phyloP scores from a whole-genome alignment of 768 basidiomycete genomes.

The Tephrocybe sp. region DNA sequence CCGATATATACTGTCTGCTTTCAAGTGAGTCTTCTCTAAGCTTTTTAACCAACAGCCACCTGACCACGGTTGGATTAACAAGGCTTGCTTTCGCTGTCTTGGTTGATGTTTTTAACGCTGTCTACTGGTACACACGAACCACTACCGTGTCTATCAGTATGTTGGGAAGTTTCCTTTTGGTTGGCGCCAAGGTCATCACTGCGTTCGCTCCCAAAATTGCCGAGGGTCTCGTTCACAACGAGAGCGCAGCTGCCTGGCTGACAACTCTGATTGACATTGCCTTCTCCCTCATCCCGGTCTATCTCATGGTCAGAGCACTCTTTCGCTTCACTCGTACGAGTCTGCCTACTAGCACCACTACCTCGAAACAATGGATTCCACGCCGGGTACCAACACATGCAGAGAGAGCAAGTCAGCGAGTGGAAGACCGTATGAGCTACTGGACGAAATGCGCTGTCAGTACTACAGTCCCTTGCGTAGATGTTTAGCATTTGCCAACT shows the following conservation, averaged over 20 bases:
- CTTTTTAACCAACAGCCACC: too few species aligned
- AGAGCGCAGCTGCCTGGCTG: slow-evolving; percentile 6
- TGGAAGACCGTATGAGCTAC: slow-evolving; percentile 18
- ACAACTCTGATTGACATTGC: slow-evolving; percentile 1
- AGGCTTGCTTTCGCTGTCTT: slow-evolving; percentile 16
- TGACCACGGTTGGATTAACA: neutral
- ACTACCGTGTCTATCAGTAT: slow-evolving; percentile 33
- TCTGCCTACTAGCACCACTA: neutral
- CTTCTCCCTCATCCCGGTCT: slow-evolving; percentile 10
- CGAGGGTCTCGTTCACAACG: neutral
- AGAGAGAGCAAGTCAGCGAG: slow-evolving; percentile 28
- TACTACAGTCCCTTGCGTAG: neutral
- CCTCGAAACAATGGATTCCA: slow-evolving; percentile 20
- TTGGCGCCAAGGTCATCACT: slow-evolving; percentile 11
- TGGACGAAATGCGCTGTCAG: slow-evolving; percentile 13
- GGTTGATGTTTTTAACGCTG: slow-evolving; percentile 16
- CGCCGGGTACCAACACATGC: slow-evolving; percentile 22
- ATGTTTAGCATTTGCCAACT: neutral
- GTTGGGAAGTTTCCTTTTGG: slow-evolving; percentile 21
- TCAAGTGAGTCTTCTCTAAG: slow-evolving; percentile 16
- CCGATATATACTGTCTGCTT: slow-evolving; percentile 12
- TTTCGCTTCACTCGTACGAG: slow-evolving; percentile 12
- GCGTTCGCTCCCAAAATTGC: slow-evolving; percentile 7
- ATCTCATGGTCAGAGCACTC: slow-evolving; percentile 28
- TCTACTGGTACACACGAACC: slow-evolving; percentile 35